Evolutionary conservation across 2,329 filamentous ascomycete species (phyloP), one percentile per base, ranked within the genome.

Genomic region (Ophiostoma ulmi): DNA sequence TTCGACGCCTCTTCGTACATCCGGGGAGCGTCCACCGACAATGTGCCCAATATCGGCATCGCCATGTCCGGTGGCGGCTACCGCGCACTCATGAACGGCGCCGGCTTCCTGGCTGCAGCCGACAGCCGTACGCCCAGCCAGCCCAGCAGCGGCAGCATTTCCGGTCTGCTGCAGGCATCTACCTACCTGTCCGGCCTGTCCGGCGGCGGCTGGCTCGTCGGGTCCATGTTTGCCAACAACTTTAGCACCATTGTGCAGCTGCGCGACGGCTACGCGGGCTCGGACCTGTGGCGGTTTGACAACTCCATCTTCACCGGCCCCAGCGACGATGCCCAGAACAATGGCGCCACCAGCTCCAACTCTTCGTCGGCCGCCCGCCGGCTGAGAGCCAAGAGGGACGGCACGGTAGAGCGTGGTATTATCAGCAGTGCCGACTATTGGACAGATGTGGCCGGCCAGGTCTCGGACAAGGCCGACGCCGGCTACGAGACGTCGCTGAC

Each of bases 11-110:
- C 82, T 0, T 78, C 80, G 1, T 98, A 95, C 78, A 88, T 98
- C 72, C 80, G 87, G 72, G 79, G 86, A 39, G 77, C 69, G 72
- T 31, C 44, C 5, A 10, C 44, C 6, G 44, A 74, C 20, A 79
- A 81, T 36, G 78, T 84, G 72, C 84, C 84, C 69, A 85, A 83
- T 74, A 88, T 97, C 73, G 92, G 84, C 20, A 86, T 97, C 73
- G 91, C 93, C 13, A 83, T 91, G 64, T 95, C 92, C 0, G 93
- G 93, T 14, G 93, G 93, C 77, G 93, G 93, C 48, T 97, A 95
- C 78, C 85, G 93, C 71, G 93, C 93, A n/a, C 83, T 96, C 81
- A 83, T 94, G 82, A 94, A 91, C 77, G 93, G 92, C 52, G 93
- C 90, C 20, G 93, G 93, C 72, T 90, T 90, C 63, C 75, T 97